Base-by-base conservation (phyloP, 2,329 filamentous ascomycete genomes). In the Alternaria arborescens region DNA sequence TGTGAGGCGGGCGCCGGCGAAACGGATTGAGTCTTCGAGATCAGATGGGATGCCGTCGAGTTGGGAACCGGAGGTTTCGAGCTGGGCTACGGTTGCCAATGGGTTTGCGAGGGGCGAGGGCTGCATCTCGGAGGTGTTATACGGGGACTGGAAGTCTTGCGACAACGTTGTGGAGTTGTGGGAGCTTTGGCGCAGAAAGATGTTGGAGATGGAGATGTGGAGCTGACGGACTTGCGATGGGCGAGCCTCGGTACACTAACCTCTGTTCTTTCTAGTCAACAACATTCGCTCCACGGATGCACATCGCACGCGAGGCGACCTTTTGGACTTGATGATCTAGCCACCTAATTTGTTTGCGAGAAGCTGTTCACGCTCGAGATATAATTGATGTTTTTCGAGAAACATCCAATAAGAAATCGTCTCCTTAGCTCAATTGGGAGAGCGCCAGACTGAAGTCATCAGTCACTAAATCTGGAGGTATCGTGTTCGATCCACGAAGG, bases 1-100 rank as follows among this genome's bases (percentile, higher is more conserved):
- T 3, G 90, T 92, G 43, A 94, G 85, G 68, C 87, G 86, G 74
- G 91, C 88, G 36, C 90, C 89, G 55, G 89, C 85, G 76, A 89
- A 90, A 70, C 90, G 89, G 64, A 94, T 83, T 64, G 87, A 86
- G 73, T 91, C 88, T 76, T 92, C 90, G 14, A 94, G 82, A 65
- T 92, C 88, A 32, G 81, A 79, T 1, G 91, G 89, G 3, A 94
- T 73, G 46, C 83, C 82, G 70, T 86, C 82, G 77, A 71, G 82
- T 77, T 79, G 87, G 78, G 80, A 88, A 77, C 60, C 85, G 76
- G 67, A 85, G 73, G 71, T 86, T 80, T 73, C 84, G 76, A 95
- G 84, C 77, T 94, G 91, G 34, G 86, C 84, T n/a, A 88, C 82
- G 30, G 90, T 90, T 16, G 89, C 91, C 50, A 94, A 84, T 22